Evolutionary conservation across 2,329 filamentous ascomycete species (phyloP).

Genomic region (Talaromyces pinophilus): DNA sequence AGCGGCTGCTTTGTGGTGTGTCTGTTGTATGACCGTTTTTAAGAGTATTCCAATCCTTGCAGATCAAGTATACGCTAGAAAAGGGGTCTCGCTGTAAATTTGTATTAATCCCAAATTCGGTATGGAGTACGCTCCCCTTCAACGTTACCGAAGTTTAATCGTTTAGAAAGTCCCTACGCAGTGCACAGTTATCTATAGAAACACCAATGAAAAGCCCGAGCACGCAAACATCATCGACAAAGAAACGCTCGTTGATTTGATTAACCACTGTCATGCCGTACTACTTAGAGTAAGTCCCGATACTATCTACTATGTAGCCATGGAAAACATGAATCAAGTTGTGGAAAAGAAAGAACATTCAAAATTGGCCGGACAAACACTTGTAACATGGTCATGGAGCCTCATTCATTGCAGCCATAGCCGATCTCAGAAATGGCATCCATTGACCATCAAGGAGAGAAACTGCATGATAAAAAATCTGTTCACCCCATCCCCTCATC

Average conservation of each 20-base stretch:
- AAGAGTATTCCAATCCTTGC: not conserved
- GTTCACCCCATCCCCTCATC: slow-evolving; percentile 22
- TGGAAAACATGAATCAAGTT: not conserved
- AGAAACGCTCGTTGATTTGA: not conserved
- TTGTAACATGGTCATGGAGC: slow-evolving; percentile 1
- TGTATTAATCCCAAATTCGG: not conserved
- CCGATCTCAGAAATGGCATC: slow-evolving; percentile 12
- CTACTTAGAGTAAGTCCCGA: not conserved
- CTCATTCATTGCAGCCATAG: slow-evolving; percentile 13
- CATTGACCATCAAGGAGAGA: slow-evolving; percentile 18
- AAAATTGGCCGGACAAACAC: not conserved
- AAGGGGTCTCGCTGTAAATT: not conserved
- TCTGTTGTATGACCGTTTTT: not conserved
- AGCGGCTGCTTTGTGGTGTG: not conserved
- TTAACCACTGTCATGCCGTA: not conserved
- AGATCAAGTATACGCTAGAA: not conserved
- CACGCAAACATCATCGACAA: not conserved
- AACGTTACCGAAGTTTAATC: not conserved
- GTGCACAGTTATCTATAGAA: not conserved
- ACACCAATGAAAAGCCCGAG: not conserved
- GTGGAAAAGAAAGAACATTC: not conserved
- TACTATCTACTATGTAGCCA: not conserved
- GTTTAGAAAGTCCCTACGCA: not conserved
- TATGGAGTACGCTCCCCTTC: slow-evolving; percentile 2
- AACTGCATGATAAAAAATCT: slow-evolving; percentile 14